Conservation (phyloP, 1,284 basidiomycete species). For the Entoloma clypeatum region DNA sequence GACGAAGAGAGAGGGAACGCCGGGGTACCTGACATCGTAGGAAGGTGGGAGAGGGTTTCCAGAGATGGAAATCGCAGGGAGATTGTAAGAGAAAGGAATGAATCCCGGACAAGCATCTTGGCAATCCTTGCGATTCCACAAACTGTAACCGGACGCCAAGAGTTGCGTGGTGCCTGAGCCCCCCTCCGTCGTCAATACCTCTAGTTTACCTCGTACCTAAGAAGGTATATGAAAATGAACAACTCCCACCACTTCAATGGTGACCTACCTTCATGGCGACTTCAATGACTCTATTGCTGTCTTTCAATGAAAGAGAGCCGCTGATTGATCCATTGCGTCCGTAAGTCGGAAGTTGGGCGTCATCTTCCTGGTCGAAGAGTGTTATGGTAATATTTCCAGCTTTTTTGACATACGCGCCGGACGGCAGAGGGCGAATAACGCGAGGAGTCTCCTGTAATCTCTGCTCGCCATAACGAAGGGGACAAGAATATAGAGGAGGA, state of each 20-base stretch:
- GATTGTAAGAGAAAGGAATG: constrained; percentile 43
- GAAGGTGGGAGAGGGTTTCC: constrained; percentile 49
- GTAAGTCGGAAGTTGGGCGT: constrained; percentile 31
- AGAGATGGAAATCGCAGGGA: constrained; percentile 46
- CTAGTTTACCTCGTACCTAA: constrained; percentile 52
- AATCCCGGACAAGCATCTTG: constrained; percentile 38
- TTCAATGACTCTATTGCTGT: constrained; percentile 36
- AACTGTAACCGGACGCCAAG: constrained; percentile 29
- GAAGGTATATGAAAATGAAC: constrained; percentile 3
- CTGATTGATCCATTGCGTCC: constrained; percentile 30
- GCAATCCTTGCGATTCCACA: constrained; percentile 39
- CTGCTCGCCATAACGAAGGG: constrained; percentile 35
- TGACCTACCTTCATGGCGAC: constrained; percentile 43
- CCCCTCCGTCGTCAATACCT: constrained; percentile 38
- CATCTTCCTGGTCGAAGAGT: constrained; percentile 38
- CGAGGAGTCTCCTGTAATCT: constrained; percentile 36
- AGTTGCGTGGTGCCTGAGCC: constrained; percentile 33
- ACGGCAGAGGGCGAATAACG: constrained; percentile 20
- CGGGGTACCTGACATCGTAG: constrained; percentile 34
- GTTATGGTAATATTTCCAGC: constrained; percentile 32
- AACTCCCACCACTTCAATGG: constrained; percentile 4
- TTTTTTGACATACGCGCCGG: constrained; percentile 33
- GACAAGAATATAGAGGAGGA: constrained; percentile 39
- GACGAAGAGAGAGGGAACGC: constrained; percentile 34
- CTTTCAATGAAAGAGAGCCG: constrained; percentile 40